Evolutionary conservation across 305 asterid genomes (phyloP), one percentile per base, ranked within the genome.

Genomic region (Solanum aculeatissimum): DNA sequence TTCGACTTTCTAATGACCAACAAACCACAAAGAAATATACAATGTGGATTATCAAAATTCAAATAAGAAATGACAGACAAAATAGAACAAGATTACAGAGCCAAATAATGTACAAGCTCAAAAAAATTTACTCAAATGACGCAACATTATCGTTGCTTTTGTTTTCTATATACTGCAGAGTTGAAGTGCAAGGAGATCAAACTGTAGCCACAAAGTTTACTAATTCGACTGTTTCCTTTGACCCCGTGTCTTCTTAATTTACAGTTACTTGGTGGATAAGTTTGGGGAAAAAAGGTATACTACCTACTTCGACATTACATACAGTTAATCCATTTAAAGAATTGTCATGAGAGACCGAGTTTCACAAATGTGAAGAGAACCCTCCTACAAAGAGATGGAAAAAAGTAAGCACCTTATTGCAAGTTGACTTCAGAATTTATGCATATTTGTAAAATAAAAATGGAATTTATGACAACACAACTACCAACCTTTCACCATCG

Each of bases 271-370:
- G 80, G 87, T 43, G 72, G 85, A 85, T 84, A 86, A 86, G 45
- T 80, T 86, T 71, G 62, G 72, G 55, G 78, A 27, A 78, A 84
- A 66, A 77, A 40, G 79, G 83, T 85, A 70, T 84, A 86, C 83
- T 85, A 65, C 74, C 83, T 85, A 65, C 74, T 81, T 60, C 32
- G 83, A 86, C 86, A 89, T 83, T 90, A 90, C 93, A 88, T 87
- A 92, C 94, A 90, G 87, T 89, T 87, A 32, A 86, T 92, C 85
- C 79, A 89, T 86, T 89, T 77, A 93, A 92, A 91, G 92, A 95
- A 91, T 92, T 86, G 74, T 86, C 43, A 49, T 27, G 43, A 75
- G 81, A 75, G 91, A 92, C 85, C 86, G 89, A 83, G 42, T 85
- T 71, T 75, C 83, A 80, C 71, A 60, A 60, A 65, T 19, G 12